Percentiles rank a stretch among this genome's conserved stretches.
These are phyloP conservation scores for Rosa hybrid DNA, from an alignment of 331 rosid genomes.

Conservation along the genomic window DNA sequence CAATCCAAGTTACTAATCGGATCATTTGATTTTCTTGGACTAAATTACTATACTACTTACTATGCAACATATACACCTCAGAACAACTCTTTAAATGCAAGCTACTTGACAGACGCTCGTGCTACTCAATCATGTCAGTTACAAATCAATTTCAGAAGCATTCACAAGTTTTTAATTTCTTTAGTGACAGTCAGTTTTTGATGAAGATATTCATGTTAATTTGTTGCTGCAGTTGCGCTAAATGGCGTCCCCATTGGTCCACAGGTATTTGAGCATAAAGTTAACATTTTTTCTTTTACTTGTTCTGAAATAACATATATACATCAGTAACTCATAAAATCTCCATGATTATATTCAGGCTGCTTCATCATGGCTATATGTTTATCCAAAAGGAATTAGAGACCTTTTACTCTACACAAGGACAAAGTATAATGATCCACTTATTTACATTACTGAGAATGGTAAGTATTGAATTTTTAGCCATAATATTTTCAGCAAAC, in stretches of 20 bases:
- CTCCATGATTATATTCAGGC: constrained; percentile 28
- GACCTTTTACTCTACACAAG: constrained; percentile 46
- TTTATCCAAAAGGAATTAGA: constrained; percentile 53
- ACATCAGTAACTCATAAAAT: background rate
- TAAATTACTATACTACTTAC: constrained; percentile 35
- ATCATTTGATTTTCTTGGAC: constrained; percentile 38
- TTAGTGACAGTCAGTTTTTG: background rate
- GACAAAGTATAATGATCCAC: constrained; percentile 49
- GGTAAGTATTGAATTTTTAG: constrained; percentile 27
- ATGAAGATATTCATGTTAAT: background rate
- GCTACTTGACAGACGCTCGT: constrained; percentile 24
- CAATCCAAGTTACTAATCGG: constrained; percentile 18
- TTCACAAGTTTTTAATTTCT: background rate
- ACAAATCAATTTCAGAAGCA: background rate
- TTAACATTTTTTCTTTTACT: background rate
- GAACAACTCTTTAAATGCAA: constrained; percentile 1
- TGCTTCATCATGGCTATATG: constrained; percentile 50
- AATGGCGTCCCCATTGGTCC: constrained; percentile 62
- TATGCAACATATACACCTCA: constrained; percentile 31
- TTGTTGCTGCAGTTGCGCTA: constrained; percentile 35
- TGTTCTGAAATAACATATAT: background rate
- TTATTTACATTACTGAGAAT: constrained; percentile 62
- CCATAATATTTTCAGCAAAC: background rate
- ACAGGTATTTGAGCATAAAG: constrained; percentile 20
- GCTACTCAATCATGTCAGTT: constrained; percentile 13